Conservation (phyloP, 2,329 filamentous ascomycete species). For the Monilinia vaccinii-corymbosi region DNA sequence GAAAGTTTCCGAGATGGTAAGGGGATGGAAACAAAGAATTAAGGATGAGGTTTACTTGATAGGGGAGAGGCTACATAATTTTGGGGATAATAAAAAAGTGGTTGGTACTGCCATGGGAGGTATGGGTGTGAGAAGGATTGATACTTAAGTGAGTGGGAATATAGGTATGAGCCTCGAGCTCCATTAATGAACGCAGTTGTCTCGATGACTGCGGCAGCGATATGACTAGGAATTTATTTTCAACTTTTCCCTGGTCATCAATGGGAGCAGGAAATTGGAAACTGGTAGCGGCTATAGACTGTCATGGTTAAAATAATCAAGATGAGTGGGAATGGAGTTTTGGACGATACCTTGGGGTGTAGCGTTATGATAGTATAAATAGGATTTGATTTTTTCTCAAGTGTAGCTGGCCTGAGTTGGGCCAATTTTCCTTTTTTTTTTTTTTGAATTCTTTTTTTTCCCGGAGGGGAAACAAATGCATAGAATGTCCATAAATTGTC, state of each 20-base stretch:
- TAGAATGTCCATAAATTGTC: too few relatives aligned
- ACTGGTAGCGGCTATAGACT: not conserved
- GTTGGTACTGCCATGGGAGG: constrained; percentile 6
- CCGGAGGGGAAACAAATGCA: too few relatives aligned
- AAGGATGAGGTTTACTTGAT: constrained; percentile 94
- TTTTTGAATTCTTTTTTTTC: not conserved
- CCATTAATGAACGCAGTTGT: not conserved
- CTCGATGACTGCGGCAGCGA: not conserved
- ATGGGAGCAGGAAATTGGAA: not conserved
- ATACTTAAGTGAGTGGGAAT: constrained; percentile 16
- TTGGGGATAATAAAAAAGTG: constrained; percentile 44
- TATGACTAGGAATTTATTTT: not conserved
- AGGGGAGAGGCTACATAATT: constrained; percentile 90
- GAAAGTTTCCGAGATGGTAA: constrained; percentile 52
- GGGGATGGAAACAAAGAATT: constrained; percentile 71
- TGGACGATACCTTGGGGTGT: not conserved
- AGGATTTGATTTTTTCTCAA: not conserved
- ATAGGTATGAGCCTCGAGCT: not conserved
- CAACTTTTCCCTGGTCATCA: not conserved
- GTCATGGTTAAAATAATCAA: not conserved
- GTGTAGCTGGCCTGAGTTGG: not conserved
- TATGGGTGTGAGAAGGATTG: constrained; percentile 20
- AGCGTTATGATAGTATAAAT: not conserved
- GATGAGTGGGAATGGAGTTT: not conserved
- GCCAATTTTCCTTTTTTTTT: not conserved